These are phyloP conservation scores for Saccharomycopsis crataegensis DNA, from an alignment of 1,139 yeast species.

Conservation along the genomic window DNA sequence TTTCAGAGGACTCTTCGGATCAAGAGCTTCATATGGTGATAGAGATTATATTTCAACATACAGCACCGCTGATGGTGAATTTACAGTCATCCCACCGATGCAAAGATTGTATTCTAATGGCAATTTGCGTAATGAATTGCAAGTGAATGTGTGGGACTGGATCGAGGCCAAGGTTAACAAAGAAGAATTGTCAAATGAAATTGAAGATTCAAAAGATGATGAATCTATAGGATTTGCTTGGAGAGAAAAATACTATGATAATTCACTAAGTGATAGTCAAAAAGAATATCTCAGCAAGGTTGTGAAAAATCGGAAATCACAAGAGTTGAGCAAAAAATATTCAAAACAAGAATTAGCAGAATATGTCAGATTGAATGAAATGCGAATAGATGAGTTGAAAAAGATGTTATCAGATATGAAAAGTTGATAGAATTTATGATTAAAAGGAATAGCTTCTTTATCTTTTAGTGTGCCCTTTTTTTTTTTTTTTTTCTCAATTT, in stretches of 20 bases:
- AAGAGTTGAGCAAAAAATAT: conserved; percentile 5
- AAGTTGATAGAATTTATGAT: background rate
- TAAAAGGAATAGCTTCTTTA: background rate
- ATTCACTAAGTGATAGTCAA: conserved; percentile 6
- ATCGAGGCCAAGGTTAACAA: conserved; percentile 6
- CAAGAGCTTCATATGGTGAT: conserved; percentile 1
- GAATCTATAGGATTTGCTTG: background rate
- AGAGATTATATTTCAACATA: conserved; percentile 4
- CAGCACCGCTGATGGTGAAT: background rate
- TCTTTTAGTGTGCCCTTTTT: background rate
- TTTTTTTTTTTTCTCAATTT: background rate
- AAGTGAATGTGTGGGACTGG: conserved; percentile 19
- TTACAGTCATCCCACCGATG: conserved; percentile 16
- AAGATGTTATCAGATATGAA: background rate
- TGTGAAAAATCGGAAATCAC: conserved; percentile 2
- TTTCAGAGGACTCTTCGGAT: background rate
- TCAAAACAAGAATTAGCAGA: conserved; percentile 16
- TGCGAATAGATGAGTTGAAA: conserved; percentile 12
- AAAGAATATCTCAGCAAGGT: conserved; percentile 8
- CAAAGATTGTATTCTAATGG: conserved; percentile 5
- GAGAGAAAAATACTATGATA: conserved; percentile 13
- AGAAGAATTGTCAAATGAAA: background rate
- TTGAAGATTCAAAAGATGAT: background rate
- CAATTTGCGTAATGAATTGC: conserved; percentile 13
- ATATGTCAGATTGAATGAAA: conserved; percentile 13